Percentiles rank a stretch among this genome's conserved stretches.
phyloP scores from a whole-genome alignment of 345 rosid genomes.

The Dovyalis caffra region DNA sequence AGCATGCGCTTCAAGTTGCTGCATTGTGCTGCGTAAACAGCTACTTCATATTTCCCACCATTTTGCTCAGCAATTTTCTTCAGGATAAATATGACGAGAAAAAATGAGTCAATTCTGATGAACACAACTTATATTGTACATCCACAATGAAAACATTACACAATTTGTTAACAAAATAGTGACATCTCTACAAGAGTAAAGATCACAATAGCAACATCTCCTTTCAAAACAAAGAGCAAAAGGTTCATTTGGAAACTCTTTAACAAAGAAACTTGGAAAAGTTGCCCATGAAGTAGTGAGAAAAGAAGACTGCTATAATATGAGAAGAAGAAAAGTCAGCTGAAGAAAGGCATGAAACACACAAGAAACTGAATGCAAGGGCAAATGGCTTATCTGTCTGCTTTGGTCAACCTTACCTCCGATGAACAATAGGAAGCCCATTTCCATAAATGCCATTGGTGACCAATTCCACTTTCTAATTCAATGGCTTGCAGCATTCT shows the following conservation, averaged over 20 bases:
- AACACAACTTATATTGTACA: background rate
- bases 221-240: constrained; percentile 7
- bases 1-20: constrained; percentile 87
- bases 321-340: background rate
- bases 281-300: background rate
- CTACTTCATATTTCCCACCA: constrained; percentile 83
- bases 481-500: constrained; percentile 87
- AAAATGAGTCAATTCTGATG: constrained; percentile 14
- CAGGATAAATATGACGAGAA: constrained; percentile 19
- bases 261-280: background rate
- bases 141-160: constrained; percentile 3
- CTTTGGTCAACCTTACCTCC: constrained; percentile 51
- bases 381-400: background rate
- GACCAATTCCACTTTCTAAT: constrained; percentile 88
- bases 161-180: background rate
- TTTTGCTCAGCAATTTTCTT: constrained; percentile 90
- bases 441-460: constrained; percentile 86
- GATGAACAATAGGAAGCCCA: constrained; percentile 97
- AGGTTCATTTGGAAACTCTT: constrained; percentile 1
- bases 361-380: background rate
- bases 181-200: background rate
- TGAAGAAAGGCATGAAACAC: background rate
- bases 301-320: background rate
- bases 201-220: background rate
- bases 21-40: constrained; percentile 82